Evolutionary conservation across 139 green algal species (phyloP).

Genomic region (Coccomyxa sp.): DNA sequence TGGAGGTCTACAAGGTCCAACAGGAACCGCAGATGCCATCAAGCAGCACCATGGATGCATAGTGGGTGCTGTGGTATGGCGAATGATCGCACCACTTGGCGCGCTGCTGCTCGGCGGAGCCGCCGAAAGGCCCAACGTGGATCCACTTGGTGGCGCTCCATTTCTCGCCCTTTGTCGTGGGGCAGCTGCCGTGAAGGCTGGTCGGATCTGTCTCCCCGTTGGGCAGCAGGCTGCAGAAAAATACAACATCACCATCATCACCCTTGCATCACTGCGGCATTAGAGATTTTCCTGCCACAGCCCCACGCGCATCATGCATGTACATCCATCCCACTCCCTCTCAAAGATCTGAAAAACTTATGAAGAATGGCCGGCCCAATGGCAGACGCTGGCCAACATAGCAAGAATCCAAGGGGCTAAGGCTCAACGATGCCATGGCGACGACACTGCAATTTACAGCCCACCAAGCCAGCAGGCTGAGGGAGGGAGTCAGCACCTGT

Average conservation of each 20-base stretch:
- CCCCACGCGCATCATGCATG: background rate
- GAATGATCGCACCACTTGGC: conserved; percentile 18
- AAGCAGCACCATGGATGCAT: background rate
- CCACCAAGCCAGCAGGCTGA: background rate
- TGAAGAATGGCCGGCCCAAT: too few relatives aligned
- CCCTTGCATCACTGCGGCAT: background rate
- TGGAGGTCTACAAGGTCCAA: background rate
- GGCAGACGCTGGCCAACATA: too few relatives aligned
- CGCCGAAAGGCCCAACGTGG: conserved; percentile 35
- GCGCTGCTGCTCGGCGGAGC: conserved; percentile 5
- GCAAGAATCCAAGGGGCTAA: too few relatives aligned
- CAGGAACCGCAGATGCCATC: background rate
- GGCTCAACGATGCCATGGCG: background rate
- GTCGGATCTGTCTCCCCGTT: conserved; percentile 51
- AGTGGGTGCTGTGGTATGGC: background rate
- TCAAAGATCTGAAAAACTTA: too few relatives aligned
- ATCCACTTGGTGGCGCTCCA: conserved; percentile 62
- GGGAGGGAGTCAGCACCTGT: conserved; percentile 8
- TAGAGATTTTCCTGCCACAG: background rate
- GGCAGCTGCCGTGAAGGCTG: conserved; percentile 68
- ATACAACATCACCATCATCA: background rate
- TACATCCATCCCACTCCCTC: background rate
- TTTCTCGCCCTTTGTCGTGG: conserved; percentile 52
- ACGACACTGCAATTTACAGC: background rate
- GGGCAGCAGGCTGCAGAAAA: conserved; percentile 43